These are phyloP conservation scores for Crithidia fasciculata DNA, from an alignment of 208 protist genomes.

Conservation along the genomic window DNA sequence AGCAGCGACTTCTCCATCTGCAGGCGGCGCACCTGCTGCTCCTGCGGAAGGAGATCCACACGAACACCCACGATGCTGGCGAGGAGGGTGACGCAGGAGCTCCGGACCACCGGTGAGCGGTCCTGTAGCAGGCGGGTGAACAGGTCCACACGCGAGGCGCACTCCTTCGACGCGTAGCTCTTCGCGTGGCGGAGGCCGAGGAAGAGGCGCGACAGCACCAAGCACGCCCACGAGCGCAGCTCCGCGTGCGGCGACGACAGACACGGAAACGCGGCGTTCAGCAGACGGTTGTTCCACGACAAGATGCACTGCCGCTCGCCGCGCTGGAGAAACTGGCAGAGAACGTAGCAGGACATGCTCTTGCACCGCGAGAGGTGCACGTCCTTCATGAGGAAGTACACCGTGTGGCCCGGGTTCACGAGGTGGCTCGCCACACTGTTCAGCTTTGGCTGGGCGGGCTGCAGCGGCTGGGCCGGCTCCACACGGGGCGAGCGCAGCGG, in stretches of 20 bases:
- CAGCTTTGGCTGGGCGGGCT: slow-evolving; percentile 14
- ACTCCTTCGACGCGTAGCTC: slow-evolving; percentile 78
- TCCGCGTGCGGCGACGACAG: slow-evolving; percentile 70
- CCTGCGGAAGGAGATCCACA: slow-evolving; percentile 52
- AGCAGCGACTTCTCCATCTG: slow-evolving; percentile 90
- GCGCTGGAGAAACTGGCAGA: slow-evolving; percentile 82
- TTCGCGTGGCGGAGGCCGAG: slow-evolving; percentile 75
- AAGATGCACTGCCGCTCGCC: slow-evolving; percentile 69
- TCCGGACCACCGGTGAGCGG: slow-evolving; percentile 87
- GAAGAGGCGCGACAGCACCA: slow-evolving; percentile 80
- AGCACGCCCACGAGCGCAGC: slow-evolving; percentile 84
- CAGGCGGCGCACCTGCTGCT: slow-evolving; percentile 73
- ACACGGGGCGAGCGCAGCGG: slow-evolving; percentile 5
- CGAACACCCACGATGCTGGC: slow-evolving; percentile 75
- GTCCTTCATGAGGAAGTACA: slow-evolving; percentile 80
- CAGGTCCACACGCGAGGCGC: slow-evolving; percentile 67
- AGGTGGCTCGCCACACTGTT: slow-evolving; percentile 23
- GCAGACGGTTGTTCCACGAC: slow-evolving; percentile 84
- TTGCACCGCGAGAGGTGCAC: slow-evolving; percentile 78
- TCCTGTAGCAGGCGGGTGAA: slow-evolving; percentile 83
- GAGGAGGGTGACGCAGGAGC: slow-evolving; percentile 87
- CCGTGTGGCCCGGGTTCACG: slow-evolving; percentile 27
- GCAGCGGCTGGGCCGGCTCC: slow-evolving; percentile 9
- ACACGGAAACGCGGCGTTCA: slow-evolving; percentile 76
- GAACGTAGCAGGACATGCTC: slow-evolving; percentile 94